Percentiles rank a stretch among this genome's conserved stretches.
These are phyloP conservation scores for Vitis labrusca DNA, from an alignment of 164 flowering plant genomes.

Conservation along the genomic window DNA sequence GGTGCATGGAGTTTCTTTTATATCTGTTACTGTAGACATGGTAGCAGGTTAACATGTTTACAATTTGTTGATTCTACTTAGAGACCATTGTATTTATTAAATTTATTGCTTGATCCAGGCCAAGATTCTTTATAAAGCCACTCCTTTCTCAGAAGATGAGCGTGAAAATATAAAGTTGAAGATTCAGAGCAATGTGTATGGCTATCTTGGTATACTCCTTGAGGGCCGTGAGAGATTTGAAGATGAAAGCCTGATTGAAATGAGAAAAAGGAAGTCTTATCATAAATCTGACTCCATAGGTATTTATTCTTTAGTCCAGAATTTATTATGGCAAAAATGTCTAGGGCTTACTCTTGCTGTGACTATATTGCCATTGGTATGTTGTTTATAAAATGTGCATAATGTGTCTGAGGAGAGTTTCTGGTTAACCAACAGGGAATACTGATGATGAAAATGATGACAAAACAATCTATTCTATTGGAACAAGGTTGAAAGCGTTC, in stretches of 20 bases:
- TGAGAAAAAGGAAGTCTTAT: constrained; percentile 27
- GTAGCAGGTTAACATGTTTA: no score
- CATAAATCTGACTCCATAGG: constrained; percentile 36
- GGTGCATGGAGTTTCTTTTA: no score
- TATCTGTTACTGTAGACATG: no score
- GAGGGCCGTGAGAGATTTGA: constrained; percentile 99
- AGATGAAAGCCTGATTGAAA: constrained; percentile 58
- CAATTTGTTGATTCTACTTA: background rate
- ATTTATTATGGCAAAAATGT: background rate
- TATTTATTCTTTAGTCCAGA: constrained; percentile 6
- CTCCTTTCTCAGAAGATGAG: constrained; percentile 79
- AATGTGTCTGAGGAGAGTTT: background rate
- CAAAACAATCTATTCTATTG: constrained; percentile 56
- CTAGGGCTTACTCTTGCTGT: background rate
- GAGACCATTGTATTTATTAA: background rate
- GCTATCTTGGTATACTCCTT: constrained; percentile 86
- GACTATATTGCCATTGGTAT: background rate
- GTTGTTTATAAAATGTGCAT: constrained; percentile 1
- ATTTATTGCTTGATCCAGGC: constrained; percentile 51
- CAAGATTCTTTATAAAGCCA: constrained; percentile 72
- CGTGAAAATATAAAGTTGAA: constrained; percentile 69
- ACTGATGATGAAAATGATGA: constrained; percentile 20
- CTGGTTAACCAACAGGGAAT: constrained; percentile 34
- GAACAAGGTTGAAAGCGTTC: constrained; percentile 72
- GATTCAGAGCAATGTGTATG: constrained; percentile 85